Evolutionary conservation across 1,284 basidiomycete species (phyloP).

Genomic region (Blastosporella zonata): DNA sequence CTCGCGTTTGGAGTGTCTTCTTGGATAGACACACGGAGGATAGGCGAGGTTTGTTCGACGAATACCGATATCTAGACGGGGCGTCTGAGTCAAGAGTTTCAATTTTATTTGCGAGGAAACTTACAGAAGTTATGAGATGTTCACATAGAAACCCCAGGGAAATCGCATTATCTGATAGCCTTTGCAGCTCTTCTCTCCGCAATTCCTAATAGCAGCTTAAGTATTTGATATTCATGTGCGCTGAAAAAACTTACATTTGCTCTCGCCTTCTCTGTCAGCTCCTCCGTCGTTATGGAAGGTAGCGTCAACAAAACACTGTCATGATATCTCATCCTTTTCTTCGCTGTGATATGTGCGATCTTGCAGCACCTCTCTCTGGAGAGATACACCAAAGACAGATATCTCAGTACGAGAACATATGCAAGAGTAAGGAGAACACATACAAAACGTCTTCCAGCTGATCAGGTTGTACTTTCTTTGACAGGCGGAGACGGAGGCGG

Average conservation of each 20-base stretch:
- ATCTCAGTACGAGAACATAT: not conserved
- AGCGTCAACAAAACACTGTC: slow-evolving; percentile 1
- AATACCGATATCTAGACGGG: slow-evolving; percentile 19
- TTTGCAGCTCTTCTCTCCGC: slow-evolving; percentile 20
- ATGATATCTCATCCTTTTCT: slow-evolving; percentile 6
- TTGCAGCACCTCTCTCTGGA: slow-evolving; percentile 10
- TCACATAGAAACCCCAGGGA: slow-evolving; percentile 22
- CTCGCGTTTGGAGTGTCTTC: slow-evolving; percentile 19
- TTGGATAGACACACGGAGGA: slow-evolving; percentile 19
- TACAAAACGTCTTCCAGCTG: slow-evolving; percentile 9
- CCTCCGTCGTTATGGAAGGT: slow-evolving; percentile 3
- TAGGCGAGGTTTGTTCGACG: slow-evolving; percentile 20
- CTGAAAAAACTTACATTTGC: slow-evolving; percentile 1
- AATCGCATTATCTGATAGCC: slow-evolving; percentile 20
- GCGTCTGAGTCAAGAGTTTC: not conserved
- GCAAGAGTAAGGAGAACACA: not conserved
- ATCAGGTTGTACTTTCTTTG: slow-evolving; percentile 6
- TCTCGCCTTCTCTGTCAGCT: not conserved
- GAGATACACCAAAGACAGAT: not conserved
- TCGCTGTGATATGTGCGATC: slow-evolving; percentile 9
- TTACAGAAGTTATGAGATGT: slow-evolving; percentile 23
- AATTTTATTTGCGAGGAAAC: slow-evolving; percentile 5
- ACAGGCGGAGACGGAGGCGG: slow-evolving; percentile 8
- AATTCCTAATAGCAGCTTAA: slow-evolving; percentile 3
- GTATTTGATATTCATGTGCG: not conserved